Conservation (phyloP, 2,329 filamentous ascomycete species). For the Lasiodiplodia sp. region DNA sequence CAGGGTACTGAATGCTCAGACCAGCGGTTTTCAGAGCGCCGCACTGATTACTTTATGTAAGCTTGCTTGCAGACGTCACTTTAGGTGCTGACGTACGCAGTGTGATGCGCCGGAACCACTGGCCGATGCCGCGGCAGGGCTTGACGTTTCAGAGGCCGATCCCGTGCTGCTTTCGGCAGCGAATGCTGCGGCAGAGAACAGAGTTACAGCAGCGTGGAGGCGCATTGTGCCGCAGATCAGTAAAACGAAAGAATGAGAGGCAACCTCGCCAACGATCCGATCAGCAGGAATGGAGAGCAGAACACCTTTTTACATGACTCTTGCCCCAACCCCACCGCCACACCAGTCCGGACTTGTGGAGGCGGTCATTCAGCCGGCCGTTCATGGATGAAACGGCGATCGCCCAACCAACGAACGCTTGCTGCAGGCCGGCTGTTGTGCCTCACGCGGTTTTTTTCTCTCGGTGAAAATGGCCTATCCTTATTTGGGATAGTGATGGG, state of each 20-base stretch:
- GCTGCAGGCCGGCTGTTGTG: not conserved
- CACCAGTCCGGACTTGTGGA: not conserved
- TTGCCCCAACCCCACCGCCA: slow-evolving; percentile 7
- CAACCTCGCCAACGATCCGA: not conserved
- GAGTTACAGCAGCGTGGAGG: not conserved
- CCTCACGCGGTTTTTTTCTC: not conserved
- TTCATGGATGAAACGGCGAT: not conserved
- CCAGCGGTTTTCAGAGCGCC: slow-evolving; percentile 34
- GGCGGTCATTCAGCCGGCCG: not conserved
- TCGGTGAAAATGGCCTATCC: not conserved
- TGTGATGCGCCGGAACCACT: slow-evolving; percentile 6
- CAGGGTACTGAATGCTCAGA: slow-evolving; percentile 31
- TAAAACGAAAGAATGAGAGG: not conserved
- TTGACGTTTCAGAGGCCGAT: slow-evolving; percentile 8
- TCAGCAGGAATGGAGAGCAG: not conserved
- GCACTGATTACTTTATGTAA: slow-evolving; percentile 32
- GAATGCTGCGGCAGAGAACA: not conserved
- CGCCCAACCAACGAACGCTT: not conserved
- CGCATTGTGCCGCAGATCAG: not conserved
- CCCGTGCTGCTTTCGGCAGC: slow-evolving; percentile 6
- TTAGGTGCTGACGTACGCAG: slow-evolving; percentile 14
- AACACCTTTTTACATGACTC: not conserved
- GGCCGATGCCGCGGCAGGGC: not conserved
- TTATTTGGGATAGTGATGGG: not conserved
- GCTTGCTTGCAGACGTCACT: not conserved